Conservation (phyloP, 2,329 filamentous ascomycete species). For the Mycosphaerella arachidis region DNA sequence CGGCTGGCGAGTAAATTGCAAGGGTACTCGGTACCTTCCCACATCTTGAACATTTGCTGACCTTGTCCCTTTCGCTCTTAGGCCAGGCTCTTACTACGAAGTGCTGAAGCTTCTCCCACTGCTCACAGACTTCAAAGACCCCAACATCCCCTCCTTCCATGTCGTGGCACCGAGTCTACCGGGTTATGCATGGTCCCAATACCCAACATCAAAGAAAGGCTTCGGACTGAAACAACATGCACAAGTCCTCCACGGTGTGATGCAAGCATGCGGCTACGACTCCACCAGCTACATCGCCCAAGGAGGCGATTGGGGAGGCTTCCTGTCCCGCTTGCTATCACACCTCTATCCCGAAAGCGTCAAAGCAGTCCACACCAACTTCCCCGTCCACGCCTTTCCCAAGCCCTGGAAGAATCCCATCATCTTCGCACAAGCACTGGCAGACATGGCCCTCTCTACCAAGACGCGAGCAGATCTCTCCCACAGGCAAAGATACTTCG, state of each 20-base stretch:
- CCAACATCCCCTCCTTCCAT: slow-evolving; percentile 40
- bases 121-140: slow-evolving; percentile 30
- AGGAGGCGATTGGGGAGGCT: slow-evolving; percentile 67
- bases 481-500: not conserved
- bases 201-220: slow-evolving; percentile 19
- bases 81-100: slow-evolving; percentile 64
- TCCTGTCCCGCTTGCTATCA: slow-evolving; percentile 58
- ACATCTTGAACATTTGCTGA: too few relatives aligned
- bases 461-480: not conserved
- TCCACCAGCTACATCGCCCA: slow-evolving; percentile 49
- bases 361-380: slow-evolving; percentile 59
- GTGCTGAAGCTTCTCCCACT: slow-evolving; percentile 56
- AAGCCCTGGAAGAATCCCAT: not conserved
- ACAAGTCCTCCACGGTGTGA: slow-evolving; percentile 55
- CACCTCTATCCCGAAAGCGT: slow-evolving; percentile 51
- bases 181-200: slow-evolving; percentile 44
- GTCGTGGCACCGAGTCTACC: slow-evolving; percentile 45
- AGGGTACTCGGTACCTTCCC: too few relatives aligned
- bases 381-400: slow-evolving; percentile 24
- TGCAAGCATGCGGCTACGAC: slow-evolving; percentile 62
- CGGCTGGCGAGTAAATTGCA: slow-evolving; percentile 46
- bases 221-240: slow-evolving; percentile 19
- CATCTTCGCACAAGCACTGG: not conserved
- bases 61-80: too few relatives aligned
- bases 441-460: not conserved